Conservation (phyloP, 192 early-diverging fungal genomes). For the Coemansia sp. region DNA sequence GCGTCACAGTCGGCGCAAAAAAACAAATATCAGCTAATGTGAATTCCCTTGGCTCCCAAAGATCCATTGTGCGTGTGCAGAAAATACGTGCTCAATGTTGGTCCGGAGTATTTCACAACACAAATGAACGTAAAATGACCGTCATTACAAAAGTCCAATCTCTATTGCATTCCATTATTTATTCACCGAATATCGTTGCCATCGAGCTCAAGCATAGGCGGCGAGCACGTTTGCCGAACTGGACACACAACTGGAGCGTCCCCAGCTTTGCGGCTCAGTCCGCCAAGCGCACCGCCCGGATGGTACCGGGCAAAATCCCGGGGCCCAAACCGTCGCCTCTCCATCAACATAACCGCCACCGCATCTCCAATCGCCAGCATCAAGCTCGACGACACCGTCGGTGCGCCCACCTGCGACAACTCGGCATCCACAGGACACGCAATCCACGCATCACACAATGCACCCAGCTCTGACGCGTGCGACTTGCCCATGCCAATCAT, state of each 20-base stretch:
- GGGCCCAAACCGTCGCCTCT: constrained; percentile 21
- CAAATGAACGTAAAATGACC: too few relatives aligned
- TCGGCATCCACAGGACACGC: constrained; percentile 22
- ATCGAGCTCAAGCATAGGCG: too few relatives aligned
- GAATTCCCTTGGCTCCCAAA: too few relatives aligned
- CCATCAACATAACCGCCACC: constrained; percentile 34
- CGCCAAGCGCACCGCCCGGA: constrained; percentile 37
- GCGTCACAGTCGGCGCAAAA: too few relatives aligned
- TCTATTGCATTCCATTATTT: too few relatives aligned
- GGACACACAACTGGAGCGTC: background rate
- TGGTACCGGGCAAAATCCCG: constrained; percentile 42
- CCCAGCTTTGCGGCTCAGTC: background rate
- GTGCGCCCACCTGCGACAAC: constrained; percentile 32
- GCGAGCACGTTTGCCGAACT: too few relatives aligned
- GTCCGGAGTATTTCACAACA: too few relatives aligned
- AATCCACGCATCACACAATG: constrained; percentile 45
- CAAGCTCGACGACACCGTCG: constrained; percentile 29
- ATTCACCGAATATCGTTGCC: too few relatives aligned
- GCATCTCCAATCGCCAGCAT: constrained; percentile 48
- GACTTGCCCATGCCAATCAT: constrained; percentile 36
- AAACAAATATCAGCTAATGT: too few relatives aligned
- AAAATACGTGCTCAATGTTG: too few relatives aligned
- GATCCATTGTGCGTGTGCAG: too few relatives aligned
- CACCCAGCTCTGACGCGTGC: constrained; percentile 18
- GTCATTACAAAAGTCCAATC: too few relatives aligned